A percentile compares a stretch with the other conserved stretches of the same genome.
Evolutionary conservation across 1,284 basidiomycete genomes (phyloP).

Genomic region (Lentinula novae-zelandiae): DNA sequence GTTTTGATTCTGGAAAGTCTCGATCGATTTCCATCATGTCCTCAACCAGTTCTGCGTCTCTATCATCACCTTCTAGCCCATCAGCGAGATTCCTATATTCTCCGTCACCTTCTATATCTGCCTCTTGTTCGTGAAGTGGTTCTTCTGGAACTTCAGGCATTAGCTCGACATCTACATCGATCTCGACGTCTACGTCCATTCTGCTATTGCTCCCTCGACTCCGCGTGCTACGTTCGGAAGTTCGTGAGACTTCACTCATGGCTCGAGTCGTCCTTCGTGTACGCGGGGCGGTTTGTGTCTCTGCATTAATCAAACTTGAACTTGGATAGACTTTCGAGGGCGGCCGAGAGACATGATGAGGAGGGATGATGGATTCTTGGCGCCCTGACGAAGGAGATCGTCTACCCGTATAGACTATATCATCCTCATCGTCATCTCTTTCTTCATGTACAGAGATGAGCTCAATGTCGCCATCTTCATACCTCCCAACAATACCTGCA

Average conservation of each 20-base stretch:
- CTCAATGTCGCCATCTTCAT: slow-evolving; percentile 9
- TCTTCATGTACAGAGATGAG: slow-evolving; percentile 1
- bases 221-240: not conserved
- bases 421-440: slow-evolving; percentile 1
- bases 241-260: not conserved
- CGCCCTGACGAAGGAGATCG: not conserved
- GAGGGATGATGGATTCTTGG: not conserved
- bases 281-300: not conserved
- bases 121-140: not conserved
- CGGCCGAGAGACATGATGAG: not conserved
- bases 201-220: slow-evolving; percentile 3
- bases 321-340: not conserved
- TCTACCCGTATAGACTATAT: not conserved
- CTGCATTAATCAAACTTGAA: not conserved
- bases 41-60: not conserved
- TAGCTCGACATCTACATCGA: not conserved
- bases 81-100: not conserved
- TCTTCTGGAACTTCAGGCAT: not conserved
- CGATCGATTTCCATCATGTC: not conserved
- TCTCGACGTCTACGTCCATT: slow-evolving; percentile 1
- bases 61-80: not conserved
- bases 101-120: not conserved
- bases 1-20: not conserved
- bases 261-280: not conserved
- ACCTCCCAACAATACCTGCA: slow-evolving; percentile 1